Evolutionary conservation across 2,329 filamentous ascomycete genomes (phyloP).

Genomic region (Ophiostoma sp.): DNA sequence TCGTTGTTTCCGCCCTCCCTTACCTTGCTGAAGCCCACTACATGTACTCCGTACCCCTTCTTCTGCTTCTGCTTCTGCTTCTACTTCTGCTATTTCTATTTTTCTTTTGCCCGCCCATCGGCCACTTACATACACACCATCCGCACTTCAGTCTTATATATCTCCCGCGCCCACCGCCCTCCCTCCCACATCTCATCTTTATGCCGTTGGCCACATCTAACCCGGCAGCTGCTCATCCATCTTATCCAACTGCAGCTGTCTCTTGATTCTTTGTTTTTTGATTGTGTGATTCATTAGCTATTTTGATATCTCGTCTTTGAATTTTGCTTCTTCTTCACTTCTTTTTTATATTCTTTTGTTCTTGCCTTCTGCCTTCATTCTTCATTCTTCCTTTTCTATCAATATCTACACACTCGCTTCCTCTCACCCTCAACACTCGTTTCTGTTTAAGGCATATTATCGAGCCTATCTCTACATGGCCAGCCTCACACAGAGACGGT

Average conservation of each 20-base stretch:
- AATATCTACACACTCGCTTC: neutral
- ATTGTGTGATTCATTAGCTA: neutral
- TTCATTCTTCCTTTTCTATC: neutral
- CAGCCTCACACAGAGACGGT: neutral
- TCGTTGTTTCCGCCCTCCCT: neutral
- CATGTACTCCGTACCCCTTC: slow-evolving; percentile 7
- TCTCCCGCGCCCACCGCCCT: neutral
- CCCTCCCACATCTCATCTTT: neutral
- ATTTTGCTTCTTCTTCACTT: neutral
- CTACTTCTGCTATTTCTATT: slow-evolving; percentile 2
- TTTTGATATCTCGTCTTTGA: neutral
- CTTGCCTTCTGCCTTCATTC: too few relatives aligned
- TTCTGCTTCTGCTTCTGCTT: slow-evolving; percentile 10
- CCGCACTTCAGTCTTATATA: too few relatives aligned
- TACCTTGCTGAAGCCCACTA: slow-evolving; percentile 10
- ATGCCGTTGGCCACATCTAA: neutral
- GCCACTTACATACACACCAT: neutral
- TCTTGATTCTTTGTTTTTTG: neutral
- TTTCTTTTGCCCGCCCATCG: neutral
- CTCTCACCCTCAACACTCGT: neutral
- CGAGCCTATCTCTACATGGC: neutral
- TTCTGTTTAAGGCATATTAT: neutral
- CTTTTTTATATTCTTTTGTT: neutral
- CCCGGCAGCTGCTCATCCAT: slow-evolving; percentile 9
- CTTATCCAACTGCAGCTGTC: neutral